Evolutionary conservation across 805 yeast genomes (phyloP).

Genomic region (Pichia pseudocactophila): DNA sequence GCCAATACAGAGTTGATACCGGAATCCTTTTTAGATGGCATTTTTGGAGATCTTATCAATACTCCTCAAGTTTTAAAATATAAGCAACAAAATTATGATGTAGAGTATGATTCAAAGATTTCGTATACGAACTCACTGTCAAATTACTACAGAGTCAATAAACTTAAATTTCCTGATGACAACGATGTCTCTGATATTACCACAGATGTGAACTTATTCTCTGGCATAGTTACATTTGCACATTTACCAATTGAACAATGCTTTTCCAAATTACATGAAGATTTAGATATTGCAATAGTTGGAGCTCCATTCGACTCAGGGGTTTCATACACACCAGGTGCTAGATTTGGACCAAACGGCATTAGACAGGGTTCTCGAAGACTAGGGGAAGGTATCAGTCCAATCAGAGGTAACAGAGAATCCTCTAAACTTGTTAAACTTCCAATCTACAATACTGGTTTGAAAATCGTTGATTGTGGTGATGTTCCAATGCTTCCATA

Average conservation of each 20-base stretch:
- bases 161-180: conserved; percentile 25
- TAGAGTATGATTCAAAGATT: too few species aligned
- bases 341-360: conserved; percentile 51
- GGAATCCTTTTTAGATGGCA: conserved; percentile 17
- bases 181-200: conserved; percentile 30
- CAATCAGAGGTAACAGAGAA: conserved; percentile 30
- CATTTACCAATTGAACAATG: conserved; percentile 42
- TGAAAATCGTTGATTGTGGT: conserved; percentile 46
- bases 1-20: not conserved
- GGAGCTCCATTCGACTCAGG: conserved; percentile 57
- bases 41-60: conserved; percentile 20
- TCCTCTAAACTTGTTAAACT: conserved; percentile 27
- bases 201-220: conserved; percentile 24
- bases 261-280: conserved; percentile 33
- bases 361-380: conserved; percentile 36
- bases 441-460: conserved; percentile 37
- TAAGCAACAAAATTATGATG: too few species aligned
- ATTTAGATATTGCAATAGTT: conserved; percentile 44
- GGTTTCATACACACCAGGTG: conserved; percentile 47
- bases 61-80: conserved; percentile 6
- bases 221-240: conserved; percentile 49
- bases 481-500: conserved; percentile 56
- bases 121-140: not conserved
- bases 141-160: conserved; percentile 15
- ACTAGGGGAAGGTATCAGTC: conserved; percentile 33